Evolutionary conservation across 75 land plant species (phyloP), one percentile per base, ranked within the genome.

Genomic region (Selaginella tamariscina): DNA sequence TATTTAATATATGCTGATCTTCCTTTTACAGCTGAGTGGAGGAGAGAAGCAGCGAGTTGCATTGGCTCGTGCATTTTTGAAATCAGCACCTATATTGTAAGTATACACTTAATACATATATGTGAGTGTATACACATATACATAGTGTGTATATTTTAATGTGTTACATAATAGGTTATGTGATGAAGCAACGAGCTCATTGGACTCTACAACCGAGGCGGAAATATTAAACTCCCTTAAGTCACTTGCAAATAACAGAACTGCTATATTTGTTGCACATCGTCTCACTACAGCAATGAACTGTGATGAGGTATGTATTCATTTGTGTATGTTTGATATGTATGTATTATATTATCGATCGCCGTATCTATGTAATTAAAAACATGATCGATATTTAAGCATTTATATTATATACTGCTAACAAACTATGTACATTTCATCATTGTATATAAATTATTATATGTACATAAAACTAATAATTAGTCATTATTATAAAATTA

Each of bases 181-280:
- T 77, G 98, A 93, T 76, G 98, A 93, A 77, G 98, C 98, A 67
- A 93, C 98, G 21, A 88, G 93, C 81, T 89, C 98, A n/a, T 81
- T 93, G 56, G 98, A 93, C 74, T 89, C 90, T 72, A 85, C 96
- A 56, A 93, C 96, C 1, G 98, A 93, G 78, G 88, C 84, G 54
- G 95, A 86, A 71, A 93, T 93, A 21, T 67, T 93, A 54, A 71
- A 32, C 33, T 79, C 98, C 54, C 69, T 93, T 32, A 87, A 82
- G 70, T 81, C 90, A 2, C 49, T 93, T 15, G 86, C 98, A 56
- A 75, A 65, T 31, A 76, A 93, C 72, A 71, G 96, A 32, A 89
- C 95, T 55, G 79, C 88, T 22, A 82, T 93, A 44, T 93, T 93
- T 69, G 85, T 93, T 56, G 98, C 98, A 64, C 98, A 93, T 70